These are phyloP conservation scores for Clonostachys sp. DNA, from an alignment of 2,329 filamentous ascomycete species.

Conservation along the genomic window DNA sequence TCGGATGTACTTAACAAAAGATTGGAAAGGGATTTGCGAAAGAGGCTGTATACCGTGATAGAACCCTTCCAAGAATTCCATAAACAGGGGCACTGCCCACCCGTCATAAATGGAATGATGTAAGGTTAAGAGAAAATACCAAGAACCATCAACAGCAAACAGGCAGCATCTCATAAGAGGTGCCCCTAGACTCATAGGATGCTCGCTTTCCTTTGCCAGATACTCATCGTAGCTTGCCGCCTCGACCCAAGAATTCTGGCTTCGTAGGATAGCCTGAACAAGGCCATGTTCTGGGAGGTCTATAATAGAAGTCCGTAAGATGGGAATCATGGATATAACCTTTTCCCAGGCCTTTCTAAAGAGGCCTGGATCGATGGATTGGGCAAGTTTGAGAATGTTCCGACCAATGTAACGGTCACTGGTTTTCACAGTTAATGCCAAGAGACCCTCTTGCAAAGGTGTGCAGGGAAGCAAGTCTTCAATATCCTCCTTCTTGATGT, in stretches of 20 bases:
- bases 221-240: neutral
- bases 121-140: slow-evolving; percentile 9
- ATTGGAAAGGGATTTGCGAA: slow-evolving; percentile 1
- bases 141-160: neutral
- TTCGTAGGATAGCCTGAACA: neutral
- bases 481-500: slow-evolving; percentile 8
- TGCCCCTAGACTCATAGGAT: neutral
- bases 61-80: neutral
- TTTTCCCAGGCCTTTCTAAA: slow-evolving; percentile 1
- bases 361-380: neutral
- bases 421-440: slow-evolving; percentile 34
- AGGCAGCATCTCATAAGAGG: neutral
- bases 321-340: neutral
- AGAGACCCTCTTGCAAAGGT: slow-evolving; percentile 40
- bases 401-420: slow-evolving; percentile 5
- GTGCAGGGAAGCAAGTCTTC: slow-evolving; percentile 46
- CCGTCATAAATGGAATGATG: slow-evolving; percentile 15
- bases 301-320: neutral
- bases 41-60: slow-evolving; percentile 2
- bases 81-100: slow-evolving; percentile 4
- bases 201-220: neutral
- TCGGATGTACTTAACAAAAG: slow-evolving; percentile 3
- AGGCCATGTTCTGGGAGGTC: neutral
- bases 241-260: neutral
- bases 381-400: neutral